Percentiles rank a stretch among this genome's conserved stretches.
Conservation (phyloP, 2,329 filamentous ascomycete species). For the Stachybotrys elegans region DNA sequence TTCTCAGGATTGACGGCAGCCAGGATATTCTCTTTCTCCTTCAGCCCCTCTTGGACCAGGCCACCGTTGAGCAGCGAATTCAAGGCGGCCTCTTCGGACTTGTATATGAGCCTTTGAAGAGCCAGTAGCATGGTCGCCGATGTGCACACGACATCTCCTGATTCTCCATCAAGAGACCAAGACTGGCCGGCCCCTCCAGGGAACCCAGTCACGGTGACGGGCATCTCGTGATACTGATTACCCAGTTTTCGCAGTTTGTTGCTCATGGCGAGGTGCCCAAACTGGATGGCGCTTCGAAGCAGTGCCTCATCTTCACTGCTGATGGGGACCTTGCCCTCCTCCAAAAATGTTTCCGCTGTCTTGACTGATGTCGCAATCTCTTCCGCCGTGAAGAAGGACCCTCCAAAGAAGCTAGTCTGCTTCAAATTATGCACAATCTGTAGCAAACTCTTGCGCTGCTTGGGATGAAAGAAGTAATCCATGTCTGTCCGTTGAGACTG, state of each 20-base stretch:
- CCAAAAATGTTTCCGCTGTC: slow-evolving; percentile 63
- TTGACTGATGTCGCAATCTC: slow-evolving; percentile 62
- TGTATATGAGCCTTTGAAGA: slow-evolving; percentile 48
- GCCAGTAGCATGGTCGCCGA: slow-evolving; percentile 44
- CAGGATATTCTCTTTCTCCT: slow-evolving; percentile 28
- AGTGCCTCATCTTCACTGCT: slow-evolving; percentile 53
- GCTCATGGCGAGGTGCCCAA: slow-evolving; percentile 53
- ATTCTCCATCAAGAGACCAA: slow-evolving; percentile 61
- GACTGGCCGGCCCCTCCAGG: slow-evolving; percentile 52
- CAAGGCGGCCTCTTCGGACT: slow-evolving; percentile 37
- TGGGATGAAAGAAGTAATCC: slow-evolving; percentile 85
- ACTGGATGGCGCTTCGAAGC: slow-evolving; percentile 59
- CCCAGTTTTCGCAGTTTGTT: slow-evolving; percentile 63
- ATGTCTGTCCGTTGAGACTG: slow-evolving; percentile 78
- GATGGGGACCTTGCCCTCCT: slow-evolving; percentile 55
- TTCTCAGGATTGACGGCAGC: slow-evolving; percentile 9
- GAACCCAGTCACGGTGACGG: slow-evolving; percentile 65
- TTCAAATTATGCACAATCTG: slow-evolving; percentile 72
- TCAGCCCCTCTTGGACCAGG: slow-evolving; percentile 32
- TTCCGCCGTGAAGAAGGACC: slow-evolving; percentile 63
- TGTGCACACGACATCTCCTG: slow-evolving; percentile 45
- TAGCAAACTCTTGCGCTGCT: slow-evolving; percentile 61
- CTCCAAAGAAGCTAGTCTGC: slow-evolving; percentile 80
- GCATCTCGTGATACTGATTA: slow-evolving; percentile 70
- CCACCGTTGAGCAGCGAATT: slow-evolving; percentile 44